Evolutionary conservation across 2,329 filamentous ascomycete species (phyloP).

Genomic region (Whalleya microplaca): DNA sequence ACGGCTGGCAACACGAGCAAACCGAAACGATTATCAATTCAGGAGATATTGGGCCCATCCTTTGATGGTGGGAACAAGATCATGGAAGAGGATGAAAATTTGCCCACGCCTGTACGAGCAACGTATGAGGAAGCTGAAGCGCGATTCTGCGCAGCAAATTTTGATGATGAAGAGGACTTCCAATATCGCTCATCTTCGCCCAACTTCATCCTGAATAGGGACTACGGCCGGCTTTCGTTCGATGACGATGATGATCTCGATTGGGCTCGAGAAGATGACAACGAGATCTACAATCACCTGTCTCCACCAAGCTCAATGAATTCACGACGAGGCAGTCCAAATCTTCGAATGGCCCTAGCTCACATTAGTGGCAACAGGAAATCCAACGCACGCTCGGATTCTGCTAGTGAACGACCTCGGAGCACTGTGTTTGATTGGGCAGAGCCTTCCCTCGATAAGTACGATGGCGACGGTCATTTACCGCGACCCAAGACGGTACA

Average conservation of each 20-base stretch:
- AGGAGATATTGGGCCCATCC: conserved; percentile 59
- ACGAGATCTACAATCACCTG: conserved; percentile 57
- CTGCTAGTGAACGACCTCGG: conserved; percentile 53
- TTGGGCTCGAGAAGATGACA: conserved; percentile 62
- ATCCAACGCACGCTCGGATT: conserved; percentile 40
- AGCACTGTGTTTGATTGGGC: conserved; percentile 82
- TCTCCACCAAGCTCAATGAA: conserved; percentile 63
- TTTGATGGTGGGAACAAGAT: conserved; percentile 62
- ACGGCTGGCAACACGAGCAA: conserved; percentile 54
- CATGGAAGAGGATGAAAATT: conserved; percentile 64
- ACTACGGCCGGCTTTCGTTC: conserved; percentile 57
- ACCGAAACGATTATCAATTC: conserved; percentile 60
- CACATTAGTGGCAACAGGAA: conserved; percentile 54
- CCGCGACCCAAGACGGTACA: conserved; percentile 75
- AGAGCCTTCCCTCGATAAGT: conserved; percentile 67
- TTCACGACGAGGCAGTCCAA: conserved; percentile 56
- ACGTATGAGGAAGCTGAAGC: conserved; percentile 37
- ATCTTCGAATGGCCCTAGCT: conserved; percentile 57
- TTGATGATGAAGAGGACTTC: conserved; percentile 29
- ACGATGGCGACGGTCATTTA: conserved; percentile 59
- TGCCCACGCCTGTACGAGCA: conserved; percentile 53
- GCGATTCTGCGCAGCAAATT: conserved; percentile 28
- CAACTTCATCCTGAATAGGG: conserved; percentile 42
- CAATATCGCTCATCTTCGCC: conserved; percentile 31
- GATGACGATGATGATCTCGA: conserved; percentile 68